A percentile compares a stretch with the other conserved stretches of the same genome.
phyloP scores from a whole-genome alignment of 2,329 filamentous ascomycete species.

The Aureobasidium sp. region DNA sequence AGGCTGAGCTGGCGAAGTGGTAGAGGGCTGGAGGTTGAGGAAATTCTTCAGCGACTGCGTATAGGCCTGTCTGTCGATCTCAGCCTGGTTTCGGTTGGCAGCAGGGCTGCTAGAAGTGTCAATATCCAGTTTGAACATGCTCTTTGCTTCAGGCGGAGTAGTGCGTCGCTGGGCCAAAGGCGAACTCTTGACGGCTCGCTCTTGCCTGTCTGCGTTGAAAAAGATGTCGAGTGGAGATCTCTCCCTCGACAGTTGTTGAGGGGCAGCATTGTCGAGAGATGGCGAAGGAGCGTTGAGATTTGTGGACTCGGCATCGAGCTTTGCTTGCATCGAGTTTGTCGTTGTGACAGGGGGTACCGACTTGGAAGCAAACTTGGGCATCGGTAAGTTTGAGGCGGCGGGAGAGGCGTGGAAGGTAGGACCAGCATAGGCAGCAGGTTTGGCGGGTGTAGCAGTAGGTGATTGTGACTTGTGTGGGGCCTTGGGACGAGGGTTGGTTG shows the following conservation, averaged over 20 bases:
- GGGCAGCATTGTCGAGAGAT: neutral
- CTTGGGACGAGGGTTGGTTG: slow-evolving; percentile 19
- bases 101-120: slow-evolving; percentile 55
- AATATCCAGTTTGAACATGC: slow-evolving; percentile 73
- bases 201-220: slow-evolving; percentile 87
- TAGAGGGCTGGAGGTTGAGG: slow-evolving; percentile 32
- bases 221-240: slow-evolving; percentile 90
- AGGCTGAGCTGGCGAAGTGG: slow-evolving; percentile 26
- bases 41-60: slow-evolving; percentile 51
- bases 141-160: slow-evolving; percentile 15
- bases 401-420: slow-evolving; percentile 97
- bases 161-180: slow-evolving; percentile 26
- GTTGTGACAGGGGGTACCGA: slow-evolving; percentile 72
- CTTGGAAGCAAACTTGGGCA: slow-evolving; percentile 89
- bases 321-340: slow-evolving; percentile 47
- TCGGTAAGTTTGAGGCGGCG: slow-evolving; percentile 87
- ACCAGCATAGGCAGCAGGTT: slow-evolving; percentile 79
- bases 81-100: slow-evolving; percentile 39
- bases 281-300: slow-evolving; percentile 19
- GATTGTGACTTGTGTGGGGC: slow-evolving; percentile 28
- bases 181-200: slow-evolving; percentile 69
- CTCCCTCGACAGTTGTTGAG: slow-evolving; percentile 36
- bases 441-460: slow-evolving; percentile 40
- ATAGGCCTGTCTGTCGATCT: slow-evolving; percentile 57
- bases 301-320: slow-evolving; percentile 43